These are phyloP conservation scores for Arxiozyma heterogenica DNA, from an alignment of 1,139 yeast species.

Conservation along the genomic window DNA sequence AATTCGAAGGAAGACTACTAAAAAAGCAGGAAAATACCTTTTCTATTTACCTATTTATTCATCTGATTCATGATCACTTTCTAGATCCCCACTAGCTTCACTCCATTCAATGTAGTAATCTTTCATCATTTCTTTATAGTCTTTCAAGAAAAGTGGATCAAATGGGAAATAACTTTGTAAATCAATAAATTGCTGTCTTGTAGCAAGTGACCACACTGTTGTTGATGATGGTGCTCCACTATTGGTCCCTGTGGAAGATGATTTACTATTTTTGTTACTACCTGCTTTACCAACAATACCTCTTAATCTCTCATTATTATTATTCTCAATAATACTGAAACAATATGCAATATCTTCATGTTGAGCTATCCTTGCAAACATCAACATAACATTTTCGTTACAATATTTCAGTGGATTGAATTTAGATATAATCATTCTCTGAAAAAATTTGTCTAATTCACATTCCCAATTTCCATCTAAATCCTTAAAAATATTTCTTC, in stretches of 20 bases:
- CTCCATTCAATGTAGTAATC: conserved; percentile 77
- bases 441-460: conserved; percentile 75
- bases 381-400: conserved; percentile 85
- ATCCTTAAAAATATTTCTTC: conserved; percentile 53
- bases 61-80: conserved; percentile 39
- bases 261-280: conserved; percentile 26
- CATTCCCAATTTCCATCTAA: conserved; percentile 59
- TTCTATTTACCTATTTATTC: conserved; percentile 15
- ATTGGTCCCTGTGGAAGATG: conserved; percentile 28
- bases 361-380: conserved; percentile 89
- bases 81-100: conserved; percentile 52
- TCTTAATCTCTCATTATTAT: conserved; percentile 43
- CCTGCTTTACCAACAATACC: conserved; percentile 33
- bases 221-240: conserved; percentile 9
- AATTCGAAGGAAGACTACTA: too few relatives aligned
- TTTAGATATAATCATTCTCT: conserved; percentile 73
- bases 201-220: conserved; percentile 30
- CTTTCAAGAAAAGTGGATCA: conserved; percentile 76
- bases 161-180: conserved; percentile 91
- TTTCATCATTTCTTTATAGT: conserved; percentile 45
- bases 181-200: conserved; percentile 75
- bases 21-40: not conserved
- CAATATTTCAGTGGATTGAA: conserved; percentile 92
- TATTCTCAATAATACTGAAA: conserved; percentile 85
- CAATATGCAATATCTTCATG: conserved; percentile 87